Evolutionary conservation across 169 alveolate species (phyloP).

Genomic region (Plasmodium gonderi): DNA sequence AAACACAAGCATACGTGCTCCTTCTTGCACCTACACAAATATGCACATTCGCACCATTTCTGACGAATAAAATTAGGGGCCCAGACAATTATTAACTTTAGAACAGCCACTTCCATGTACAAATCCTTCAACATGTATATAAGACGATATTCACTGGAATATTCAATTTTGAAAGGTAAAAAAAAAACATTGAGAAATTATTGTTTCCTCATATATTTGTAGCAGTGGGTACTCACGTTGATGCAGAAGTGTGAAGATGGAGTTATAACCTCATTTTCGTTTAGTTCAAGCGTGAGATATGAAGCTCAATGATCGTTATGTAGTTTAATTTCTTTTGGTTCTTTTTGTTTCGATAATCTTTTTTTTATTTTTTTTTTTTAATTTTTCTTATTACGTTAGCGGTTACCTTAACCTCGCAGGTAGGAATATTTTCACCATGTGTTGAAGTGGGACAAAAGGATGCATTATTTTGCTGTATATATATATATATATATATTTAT

Average conservation of each 20-base stretch:
- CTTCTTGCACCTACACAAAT: not conserved
- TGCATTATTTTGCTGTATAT: not conserved
- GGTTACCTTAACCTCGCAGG: constrained; percentile 61
- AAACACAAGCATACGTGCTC: not conserved
- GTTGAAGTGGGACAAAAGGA: not conserved
- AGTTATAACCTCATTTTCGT: not conserved
- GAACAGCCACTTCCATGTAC: constrained; percentile 70
- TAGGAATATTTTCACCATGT: not conserved
- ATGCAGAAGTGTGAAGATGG: not conserved
- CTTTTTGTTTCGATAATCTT: not conserved
- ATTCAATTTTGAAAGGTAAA: constrained; percentile 69
- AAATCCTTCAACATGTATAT: constrained; percentile 48
- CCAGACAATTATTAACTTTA: constrained; percentile 54
- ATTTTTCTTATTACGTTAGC: constrained; percentile 1
- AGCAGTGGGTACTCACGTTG: not conserved
- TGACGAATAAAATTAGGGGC: constrained; percentile 24
- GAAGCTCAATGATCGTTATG: not conserved
- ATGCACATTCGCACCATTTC: not conserved
- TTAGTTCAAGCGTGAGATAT: not conserved
- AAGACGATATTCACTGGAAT: constrained; percentile 59
- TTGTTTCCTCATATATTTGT: not conserved
- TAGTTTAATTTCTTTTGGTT: not conserved
- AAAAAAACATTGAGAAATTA: not conserved
- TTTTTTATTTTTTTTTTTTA: not conserved
- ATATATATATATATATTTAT: constrained; percentile 1